Evolutionary conservation across 2,329 filamentous ascomycete genomes (phyloP).

Genomic region (Diaporthe caulivora): DNA sequence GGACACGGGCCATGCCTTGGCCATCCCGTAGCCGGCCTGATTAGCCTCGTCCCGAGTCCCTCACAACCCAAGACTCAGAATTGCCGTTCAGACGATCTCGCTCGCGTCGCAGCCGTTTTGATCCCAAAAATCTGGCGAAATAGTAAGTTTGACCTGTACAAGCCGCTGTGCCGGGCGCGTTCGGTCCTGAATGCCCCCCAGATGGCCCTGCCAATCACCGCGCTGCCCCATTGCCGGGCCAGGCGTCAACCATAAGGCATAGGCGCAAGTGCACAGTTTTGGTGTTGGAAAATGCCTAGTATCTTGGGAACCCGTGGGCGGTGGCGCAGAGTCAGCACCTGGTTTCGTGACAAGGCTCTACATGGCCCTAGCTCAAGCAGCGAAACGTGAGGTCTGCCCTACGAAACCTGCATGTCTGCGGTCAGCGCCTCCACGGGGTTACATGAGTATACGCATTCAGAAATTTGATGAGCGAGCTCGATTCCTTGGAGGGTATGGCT

Average conservation of each 20-base stretch:
- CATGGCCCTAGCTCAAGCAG: not conserved
- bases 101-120: constrained; percentile 28
- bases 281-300: not conserved
- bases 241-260: not conserved
- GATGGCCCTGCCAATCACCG: not conserved
- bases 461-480: not conserved
- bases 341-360: not conserved
- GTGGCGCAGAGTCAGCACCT: constrained; percentile 16
- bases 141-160: constrained; percentile 26
- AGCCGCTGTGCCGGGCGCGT: not conserved
- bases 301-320: not conserved
- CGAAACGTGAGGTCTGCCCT: constrained; percentile 18
- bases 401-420: not conserved
- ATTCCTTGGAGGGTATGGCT: not conserved
- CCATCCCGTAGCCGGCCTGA: not conserved
- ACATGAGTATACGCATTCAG: not conserved
- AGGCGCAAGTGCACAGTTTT: not conserved
- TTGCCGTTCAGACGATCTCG: constrained; percentile 27
- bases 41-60: constrained; percentile 17
- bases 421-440: not conserved
- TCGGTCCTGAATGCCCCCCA: not conserved
- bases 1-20: constrained; percentile 18
- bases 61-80: constrained; percentile 23
- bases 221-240: not conserved
- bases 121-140: constrained; percentile 13